Conservation (phyloP, 176 grass and related monocot species). For the Canna indica region DNA sequence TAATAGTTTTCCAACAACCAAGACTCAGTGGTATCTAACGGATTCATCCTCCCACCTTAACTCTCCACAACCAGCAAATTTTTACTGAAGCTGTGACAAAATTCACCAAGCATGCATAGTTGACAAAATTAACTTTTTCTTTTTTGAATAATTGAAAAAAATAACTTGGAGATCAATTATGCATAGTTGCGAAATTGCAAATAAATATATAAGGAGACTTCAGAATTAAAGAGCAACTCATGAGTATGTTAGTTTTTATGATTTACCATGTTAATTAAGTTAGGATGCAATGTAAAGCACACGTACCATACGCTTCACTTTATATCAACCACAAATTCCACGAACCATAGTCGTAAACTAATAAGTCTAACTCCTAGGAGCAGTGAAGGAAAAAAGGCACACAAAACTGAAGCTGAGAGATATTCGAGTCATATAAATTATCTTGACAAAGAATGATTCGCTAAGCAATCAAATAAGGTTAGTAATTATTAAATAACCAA, state of each 20-base stretch:
- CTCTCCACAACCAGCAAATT: neutral
- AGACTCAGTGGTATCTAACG: neutral
- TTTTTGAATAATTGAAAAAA: neutral
- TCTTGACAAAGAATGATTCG: neutral
- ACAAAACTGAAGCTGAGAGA: neutral
- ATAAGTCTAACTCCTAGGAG: neutral
- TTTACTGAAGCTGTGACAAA: too few relatives aligned
- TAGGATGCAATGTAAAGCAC: neutral
- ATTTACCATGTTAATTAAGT: neutral
- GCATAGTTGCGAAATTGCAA: too few relatives aligned
- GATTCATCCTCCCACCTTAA: neutral
- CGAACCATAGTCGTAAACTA: neutral
- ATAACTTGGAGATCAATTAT: neutral
- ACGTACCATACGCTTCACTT: neutral
- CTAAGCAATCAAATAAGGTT: neutral
- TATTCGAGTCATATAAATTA: neutral
- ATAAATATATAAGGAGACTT: too few relatives aligned
- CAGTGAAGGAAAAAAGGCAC: neutral
- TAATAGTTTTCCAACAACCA: neutral
- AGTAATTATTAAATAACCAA: neutral
- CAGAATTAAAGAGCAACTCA: neutral
- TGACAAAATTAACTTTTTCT: too few relatives aligned
- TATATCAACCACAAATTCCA: neutral
- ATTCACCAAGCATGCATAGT: neutral
- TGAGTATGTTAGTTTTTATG: neutral